Evolutionary conservation across 495 filamentous ascomycete genomes (phyloP).

Genomic region (Amphirosellinia nigrospora): DNA sequence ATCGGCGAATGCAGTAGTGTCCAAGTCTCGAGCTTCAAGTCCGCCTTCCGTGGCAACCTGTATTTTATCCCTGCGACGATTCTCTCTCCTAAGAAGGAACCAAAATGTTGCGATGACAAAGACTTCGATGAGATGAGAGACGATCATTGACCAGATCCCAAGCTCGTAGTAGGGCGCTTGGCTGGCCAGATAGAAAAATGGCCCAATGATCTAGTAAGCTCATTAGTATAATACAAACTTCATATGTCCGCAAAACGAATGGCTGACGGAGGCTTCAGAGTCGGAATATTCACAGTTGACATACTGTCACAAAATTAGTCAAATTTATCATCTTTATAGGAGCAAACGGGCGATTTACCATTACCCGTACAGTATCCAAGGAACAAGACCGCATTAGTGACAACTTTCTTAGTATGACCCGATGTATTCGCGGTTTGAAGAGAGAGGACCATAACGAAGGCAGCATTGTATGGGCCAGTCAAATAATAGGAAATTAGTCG

Average conservation of each 20-base stretch:
- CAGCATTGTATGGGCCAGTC: conserved; percentile 60
- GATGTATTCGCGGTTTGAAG: conserved; percentile 51
- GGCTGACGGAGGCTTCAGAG: background rate
- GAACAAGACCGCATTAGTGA: conserved; percentile 65
- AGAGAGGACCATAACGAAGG: conserved; percentile 63
- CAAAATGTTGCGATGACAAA: conserved; percentile 55
- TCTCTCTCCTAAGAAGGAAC: conserved; percentile 60
- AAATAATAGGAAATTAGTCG: conserved; percentile 61
- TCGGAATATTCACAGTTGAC: conserved; percentile 37
- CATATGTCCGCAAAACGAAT: background rate
- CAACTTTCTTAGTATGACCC: conserved; percentile 68
- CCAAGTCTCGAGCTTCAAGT: conserved; percentile 50
- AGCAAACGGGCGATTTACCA: conserved; percentile 7
- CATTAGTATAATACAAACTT: background rate
- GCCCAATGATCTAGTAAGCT: conserved; percentile 52
- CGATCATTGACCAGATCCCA: conserved; percentile 69
- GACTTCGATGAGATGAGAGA: conserved; percentile 62
- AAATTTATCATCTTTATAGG: background rate
- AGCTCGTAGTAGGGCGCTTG: conserved; percentile 63
- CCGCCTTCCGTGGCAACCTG: conserved; percentile 49
- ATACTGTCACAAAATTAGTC: conserved; percentile 19
- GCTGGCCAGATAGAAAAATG: conserved; percentile 66
- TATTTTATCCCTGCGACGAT: conserved; percentile 56
- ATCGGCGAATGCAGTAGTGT: conserved; percentile 63
- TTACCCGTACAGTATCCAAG: conserved; percentile 44